Conservation (phyloP, 805 yeast genomes). For the Schizosaccharomyces pombe region DNA sequence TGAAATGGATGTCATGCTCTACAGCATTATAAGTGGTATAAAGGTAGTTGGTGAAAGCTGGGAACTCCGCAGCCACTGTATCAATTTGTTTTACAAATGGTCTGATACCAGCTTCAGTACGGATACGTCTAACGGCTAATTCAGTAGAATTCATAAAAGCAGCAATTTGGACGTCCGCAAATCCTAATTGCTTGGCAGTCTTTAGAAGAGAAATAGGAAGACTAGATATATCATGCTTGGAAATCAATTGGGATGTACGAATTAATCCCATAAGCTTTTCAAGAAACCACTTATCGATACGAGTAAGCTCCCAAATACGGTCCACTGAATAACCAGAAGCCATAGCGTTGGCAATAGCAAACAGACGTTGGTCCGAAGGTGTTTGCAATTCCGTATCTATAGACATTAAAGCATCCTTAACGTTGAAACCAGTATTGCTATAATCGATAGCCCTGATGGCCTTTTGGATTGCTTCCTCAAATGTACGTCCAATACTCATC, state of each 20-base stretch:
- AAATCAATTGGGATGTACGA: constrained; percentile 32
- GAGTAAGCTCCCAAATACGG: constrained; percentile 71
- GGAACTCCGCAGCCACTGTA: constrained; percentile 95
- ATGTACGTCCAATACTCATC: constrained; percentile 94
- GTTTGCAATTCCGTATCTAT: constrained; percentile 83
- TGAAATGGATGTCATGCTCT: constrained; percentile 57
- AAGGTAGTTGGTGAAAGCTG: constrained; percentile 84
- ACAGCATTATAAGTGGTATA: constrained; percentile 91
- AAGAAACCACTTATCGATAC: constrained; percentile 90
- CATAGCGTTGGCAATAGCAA: constrained; percentile 89
- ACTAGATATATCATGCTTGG: constrained; percentile 16
- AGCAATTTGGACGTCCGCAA: constrained; percentile 91
- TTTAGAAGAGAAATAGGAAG: constrained; percentile 41
- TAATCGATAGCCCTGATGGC: constrained; percentile 93
- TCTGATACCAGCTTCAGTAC: constrained; percentile 63
- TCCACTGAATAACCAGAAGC: constrained; percentile 74
- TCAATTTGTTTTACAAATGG: constrained; percentile 95
- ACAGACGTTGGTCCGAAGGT: constrained; percentile 91
- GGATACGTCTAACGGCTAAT: constrained; percentile 69
- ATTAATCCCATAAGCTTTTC: constrained; percentile 60
- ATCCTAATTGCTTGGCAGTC: constrained; percentile 89
- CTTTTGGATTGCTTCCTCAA: constrained; percentile 86
- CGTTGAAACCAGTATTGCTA: constrained; percentile 75
- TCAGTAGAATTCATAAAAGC: constrained; percentile 71
- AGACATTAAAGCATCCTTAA: constrained; percentile 64